Evolutionary conservation across 2,329 filamentous ascomycete genomes (phyloP).

Genomic region (Colletotrichum sp.): DNA sequence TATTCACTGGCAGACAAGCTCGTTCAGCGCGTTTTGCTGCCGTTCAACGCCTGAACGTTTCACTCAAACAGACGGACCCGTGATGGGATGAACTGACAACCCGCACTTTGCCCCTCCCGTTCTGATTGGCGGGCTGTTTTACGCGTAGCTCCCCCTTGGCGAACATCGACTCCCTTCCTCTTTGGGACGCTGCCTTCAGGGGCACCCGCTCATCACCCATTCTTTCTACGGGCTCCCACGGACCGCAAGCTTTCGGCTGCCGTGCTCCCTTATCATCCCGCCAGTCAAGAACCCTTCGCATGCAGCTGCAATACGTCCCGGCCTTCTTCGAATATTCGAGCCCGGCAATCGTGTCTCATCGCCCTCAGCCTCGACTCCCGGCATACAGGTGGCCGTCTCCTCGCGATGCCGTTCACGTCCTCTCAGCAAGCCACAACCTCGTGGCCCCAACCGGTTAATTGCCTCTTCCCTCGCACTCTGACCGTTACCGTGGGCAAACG

Average conservation of each 20-base stretch:
- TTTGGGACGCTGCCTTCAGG: not conserved
- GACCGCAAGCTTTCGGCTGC: not conserved
- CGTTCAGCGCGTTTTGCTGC: not conserved
- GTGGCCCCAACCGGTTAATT: not conserved
- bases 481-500: not conserved
- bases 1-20: not conserved
- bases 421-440: slow-evolving; percentile 2
- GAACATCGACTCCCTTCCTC: not conserved
- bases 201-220: not conserved
- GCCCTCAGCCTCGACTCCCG: not conserved
- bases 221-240: not conserved
- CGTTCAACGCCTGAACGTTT: not conserved
- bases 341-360: not conserved
- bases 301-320: not conserved
- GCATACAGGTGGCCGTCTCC: not conserved
- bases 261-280: not conserved
- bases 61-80: not conserved
- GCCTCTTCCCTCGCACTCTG: not conserved
- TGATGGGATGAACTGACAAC: not conserved
- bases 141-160: not conserved
- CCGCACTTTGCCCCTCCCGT: not conserved
- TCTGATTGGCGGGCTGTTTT: not conserved
- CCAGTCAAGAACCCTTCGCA: not conserved
- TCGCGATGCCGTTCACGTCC: not conserved
- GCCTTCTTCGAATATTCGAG: not conserved